These are phyloP conservation scores for Pseudomonodictys pantanalensis DNA, from an alignment of 495 filamentous ascomycete genomes.

Conservation along the genomic window DNA sequence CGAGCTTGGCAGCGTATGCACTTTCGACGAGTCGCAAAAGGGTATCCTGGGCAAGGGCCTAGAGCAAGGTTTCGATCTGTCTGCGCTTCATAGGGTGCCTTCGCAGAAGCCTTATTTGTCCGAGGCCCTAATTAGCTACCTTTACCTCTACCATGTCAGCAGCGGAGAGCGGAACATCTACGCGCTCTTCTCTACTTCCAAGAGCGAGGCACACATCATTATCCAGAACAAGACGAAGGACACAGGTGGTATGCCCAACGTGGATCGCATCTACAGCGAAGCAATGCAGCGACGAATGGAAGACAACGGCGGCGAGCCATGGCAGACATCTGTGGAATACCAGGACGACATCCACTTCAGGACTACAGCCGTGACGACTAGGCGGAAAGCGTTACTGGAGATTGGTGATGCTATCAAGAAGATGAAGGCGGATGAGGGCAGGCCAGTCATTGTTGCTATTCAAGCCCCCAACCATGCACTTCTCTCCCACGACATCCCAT, in stretches of 20 bases:
- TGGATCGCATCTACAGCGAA: slow-evolving; percentile 87
- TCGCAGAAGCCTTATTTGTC: slow-evolving; percentile 67
- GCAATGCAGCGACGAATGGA: slow-evolving; percentile 61
- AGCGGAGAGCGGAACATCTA: slow-evolving; percentile 90
- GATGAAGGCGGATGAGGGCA: slow-evolving; percentile 76
- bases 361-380: slow-evolving; percentile 79
- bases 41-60: slow-evolving; percentile 91
- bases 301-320: slow-evolving; percentile 62
- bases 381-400: slow-evolving; percentile 82
- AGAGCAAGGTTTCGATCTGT: slow-evolving; percentile 89
- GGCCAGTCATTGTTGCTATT: slow-evolving; percentile 76
- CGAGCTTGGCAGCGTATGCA: slow-evolving; percentile 88
- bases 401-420: slow-evolving; percentile 82
- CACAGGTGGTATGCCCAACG: slow-evolving; percentile 79
- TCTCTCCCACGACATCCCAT: slow-evolving; percentile 79
- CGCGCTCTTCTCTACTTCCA: slow-evolving; percentile 82
- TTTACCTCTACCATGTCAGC: slow-evolving; percentile 89
- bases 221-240: slow-evolving; percentile 77
- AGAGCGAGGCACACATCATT: slow-evolving; percentile 76
- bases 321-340: slow-evolving; percentile 80
- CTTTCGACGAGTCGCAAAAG: slow-evolving; percentile 84
- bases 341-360: slow-evolving; percentile 85
- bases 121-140: slow-evolving; percentile 64
- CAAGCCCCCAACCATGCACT: slow-evolving; percentile 83
- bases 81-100: slow-evolving; percentile 62